Base-by-base conservation (phyloP, 2,329 filamentous ascomycete genomes). In the Tolypocladium nubicola region DNA sequence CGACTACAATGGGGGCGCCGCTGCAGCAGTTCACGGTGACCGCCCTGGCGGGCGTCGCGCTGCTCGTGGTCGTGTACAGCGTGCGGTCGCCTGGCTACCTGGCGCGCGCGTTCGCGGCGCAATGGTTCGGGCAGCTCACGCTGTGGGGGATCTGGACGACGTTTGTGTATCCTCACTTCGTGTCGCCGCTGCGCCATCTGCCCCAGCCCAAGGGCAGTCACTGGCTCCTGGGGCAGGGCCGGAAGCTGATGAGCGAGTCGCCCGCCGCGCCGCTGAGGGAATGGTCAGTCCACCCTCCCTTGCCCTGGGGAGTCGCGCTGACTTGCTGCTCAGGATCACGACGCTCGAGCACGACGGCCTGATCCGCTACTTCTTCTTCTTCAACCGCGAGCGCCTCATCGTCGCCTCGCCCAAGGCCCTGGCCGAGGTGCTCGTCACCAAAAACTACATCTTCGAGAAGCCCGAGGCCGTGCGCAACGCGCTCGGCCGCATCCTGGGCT, bases 401-500 rank as follows among this genome's bases (percentile, higher is more conserved):
- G 66, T 86, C 53, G 82, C 79, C 3, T 82, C 75, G 2, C 77
- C 86, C 23, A 86, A 86, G 68, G 84, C 80, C 0, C 73, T 90
- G n/a, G 78, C 81, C 5, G 88, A 92, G 69, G 79, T 90, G 10
- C 76, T 91, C 4, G 82, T 84, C 33, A 83, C 81, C 21, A 86
- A 84, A 59, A 84, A 78, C 61, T 90, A 91, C 67, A 82, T 87
- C 45, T 92, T 89, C 62, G 66, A 77, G 50, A 90, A 90, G 67
- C 86, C 87, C 0, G 55, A 64, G 1, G 66, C 76, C 30, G 63
- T 89, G 37, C 75, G 81, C 39, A 71, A 72, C 49, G 77, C 79
- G 1, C 73, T 93, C 4, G 81, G 79, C 1, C 78, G 82, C 26
- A 76, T 91, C 33, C 76, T 93, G 14, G 87, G 90, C 11, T 73